Conservation (phyloP, 2,329 filamentous ascomycete genomes). For the Alternaria novae-zelandiae region DNA sequence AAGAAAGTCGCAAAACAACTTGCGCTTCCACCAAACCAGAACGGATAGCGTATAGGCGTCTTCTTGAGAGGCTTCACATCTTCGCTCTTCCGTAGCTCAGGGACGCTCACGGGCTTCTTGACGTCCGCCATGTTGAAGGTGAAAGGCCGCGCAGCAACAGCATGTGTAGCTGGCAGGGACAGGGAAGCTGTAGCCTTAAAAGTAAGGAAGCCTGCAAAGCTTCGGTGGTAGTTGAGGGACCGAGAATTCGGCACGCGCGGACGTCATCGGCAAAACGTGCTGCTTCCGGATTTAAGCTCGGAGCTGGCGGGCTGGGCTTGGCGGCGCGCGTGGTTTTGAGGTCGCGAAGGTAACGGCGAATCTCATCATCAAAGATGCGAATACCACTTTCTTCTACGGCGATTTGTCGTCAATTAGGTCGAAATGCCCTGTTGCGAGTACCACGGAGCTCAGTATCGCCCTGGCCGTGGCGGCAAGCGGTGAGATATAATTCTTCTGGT, state of each 20-base stretch:
- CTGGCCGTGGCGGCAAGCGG: conserved; percentile 21
- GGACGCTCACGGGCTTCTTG: conserved; percentile 41
- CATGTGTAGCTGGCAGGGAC: conserved; percentile 32
- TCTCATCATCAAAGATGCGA: conserved; percentile 27
- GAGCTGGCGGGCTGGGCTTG: conserved; percentile 29
- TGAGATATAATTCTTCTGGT: conserved; percentile 44
- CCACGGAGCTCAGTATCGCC: conserved; percentile 13
- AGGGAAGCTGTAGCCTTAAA: conserved; percentile 7
- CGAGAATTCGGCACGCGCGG: conserved; percentile 20
- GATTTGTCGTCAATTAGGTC: conserved; percentile 28
- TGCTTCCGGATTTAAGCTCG: conserved; percentile 22
- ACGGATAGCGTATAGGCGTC: conserved; percentile 55
- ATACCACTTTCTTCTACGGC: conserved; percentile 29
- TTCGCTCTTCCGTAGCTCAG: conserved; percentile 50
- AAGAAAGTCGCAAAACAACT: conserved; percentile 90
- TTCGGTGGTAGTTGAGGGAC: conserved; percentile 35
- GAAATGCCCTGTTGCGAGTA: conserved; percentile 6
- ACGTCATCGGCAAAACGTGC: conserved; percentile 38
- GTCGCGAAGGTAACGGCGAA: conserved; percentile 19
- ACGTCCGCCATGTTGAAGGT: conserved; percentile 49
- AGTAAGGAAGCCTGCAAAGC: conserved; percentile 10
- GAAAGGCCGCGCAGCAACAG: conserved; percentile 8
- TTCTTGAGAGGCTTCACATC: conserved; percentile 44
- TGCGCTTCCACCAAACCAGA: conserved; percentile 95
- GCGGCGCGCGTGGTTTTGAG: conserved; percentile 30